Evolutionary conservation across 2,329 filamentous ascomycete genomes (phyloP).

Genomic region (Purpureocillium takamizusanense): DNA sequence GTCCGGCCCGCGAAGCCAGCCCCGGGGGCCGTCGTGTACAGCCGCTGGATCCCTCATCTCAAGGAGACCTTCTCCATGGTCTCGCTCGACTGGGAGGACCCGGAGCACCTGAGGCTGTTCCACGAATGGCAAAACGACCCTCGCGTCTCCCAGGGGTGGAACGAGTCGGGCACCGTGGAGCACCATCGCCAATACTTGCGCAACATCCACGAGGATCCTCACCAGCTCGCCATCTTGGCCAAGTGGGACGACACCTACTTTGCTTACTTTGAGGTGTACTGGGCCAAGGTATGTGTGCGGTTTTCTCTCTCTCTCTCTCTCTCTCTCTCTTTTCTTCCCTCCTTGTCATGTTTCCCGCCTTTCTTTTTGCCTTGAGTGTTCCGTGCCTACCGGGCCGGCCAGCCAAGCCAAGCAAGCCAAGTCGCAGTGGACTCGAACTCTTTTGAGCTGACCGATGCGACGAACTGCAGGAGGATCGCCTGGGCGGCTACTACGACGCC

Average conservation of each 20-base stretch:
- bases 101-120: constrained; percentile 60
- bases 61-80: constrained; percentile 70
- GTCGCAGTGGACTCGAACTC: no score
- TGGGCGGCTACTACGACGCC: constrained; percentile 46
- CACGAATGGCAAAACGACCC: constrained; percentile 79
- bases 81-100: constrained; percentile 58
- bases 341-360: no score
- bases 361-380: no score
- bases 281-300: constrained; percentile 45
- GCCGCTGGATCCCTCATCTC: constrained; percentile 68
- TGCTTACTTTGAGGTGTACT: constrained; percentile 75
- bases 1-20: constrained; percentile 62
- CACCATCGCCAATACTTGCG: constrained; percentile 65
- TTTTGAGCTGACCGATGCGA: no score
- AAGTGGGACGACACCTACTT: constrained; percentile 63
- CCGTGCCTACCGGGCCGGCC: no score
- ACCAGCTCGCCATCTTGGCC: constrained; percentile 61
- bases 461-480: constrained; percentile 45
- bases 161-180: constrained; percentile 66
- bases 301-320: no score
- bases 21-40: constrained; percentile 64
- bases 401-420: no score
- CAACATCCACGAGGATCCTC: constrained; percentile 60
- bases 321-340: no score
- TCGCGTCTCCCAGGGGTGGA: constrained; percentile 72